phyloP scores from a whole-genome alignment of 306 rosid species.

The Sechiopsis laciniata region DNA sequence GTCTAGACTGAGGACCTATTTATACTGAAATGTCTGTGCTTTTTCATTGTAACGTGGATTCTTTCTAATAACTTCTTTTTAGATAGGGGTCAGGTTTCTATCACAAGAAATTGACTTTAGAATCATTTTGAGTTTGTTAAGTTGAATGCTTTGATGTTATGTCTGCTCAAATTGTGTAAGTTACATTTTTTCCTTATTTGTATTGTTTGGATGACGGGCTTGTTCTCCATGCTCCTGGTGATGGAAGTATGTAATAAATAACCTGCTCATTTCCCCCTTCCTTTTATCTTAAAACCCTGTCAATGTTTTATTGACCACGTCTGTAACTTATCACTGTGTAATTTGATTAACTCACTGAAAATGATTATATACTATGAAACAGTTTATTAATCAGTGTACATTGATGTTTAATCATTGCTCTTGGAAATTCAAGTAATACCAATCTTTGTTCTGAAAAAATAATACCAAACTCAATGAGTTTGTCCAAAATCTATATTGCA shows the following conservation, averaged over 20 bases:
- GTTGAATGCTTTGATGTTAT: not conserved
- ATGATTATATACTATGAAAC: not conserved
- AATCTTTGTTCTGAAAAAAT: not conserved
- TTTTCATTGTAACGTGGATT: not conserved
- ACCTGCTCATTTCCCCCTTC: not conserved
- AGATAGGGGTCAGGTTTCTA: not conserved
- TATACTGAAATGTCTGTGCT: not conserved
- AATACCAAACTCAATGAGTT: conserved; percentile 8
- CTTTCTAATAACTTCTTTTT: not conserved
- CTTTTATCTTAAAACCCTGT: not conserved
- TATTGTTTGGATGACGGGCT: not conserved
- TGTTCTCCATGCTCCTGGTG: conserved; percentile 13
- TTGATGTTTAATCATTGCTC: not conserved
- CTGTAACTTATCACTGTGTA: not conserved
- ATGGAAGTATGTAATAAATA: not conserved
- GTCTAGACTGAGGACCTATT: not conserved
- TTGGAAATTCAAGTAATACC: conserved; percentile 1
- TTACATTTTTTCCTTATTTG: not conserved
- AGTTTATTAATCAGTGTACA: conserved; percentile 13
- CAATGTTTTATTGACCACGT: not conserved
- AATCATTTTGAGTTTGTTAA: not conserved
- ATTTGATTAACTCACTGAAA: not conserved
- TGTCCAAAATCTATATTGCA: conserved; percentile 31
- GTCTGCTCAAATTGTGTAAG: not conserved
- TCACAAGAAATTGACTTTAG: not conserved